These are phyloP conservation scores for Colletotrichum orbiculare DNA, from an alignment of 2,329 filamentous ascomycete genomes.

Conservation along the genomic window DNA sequence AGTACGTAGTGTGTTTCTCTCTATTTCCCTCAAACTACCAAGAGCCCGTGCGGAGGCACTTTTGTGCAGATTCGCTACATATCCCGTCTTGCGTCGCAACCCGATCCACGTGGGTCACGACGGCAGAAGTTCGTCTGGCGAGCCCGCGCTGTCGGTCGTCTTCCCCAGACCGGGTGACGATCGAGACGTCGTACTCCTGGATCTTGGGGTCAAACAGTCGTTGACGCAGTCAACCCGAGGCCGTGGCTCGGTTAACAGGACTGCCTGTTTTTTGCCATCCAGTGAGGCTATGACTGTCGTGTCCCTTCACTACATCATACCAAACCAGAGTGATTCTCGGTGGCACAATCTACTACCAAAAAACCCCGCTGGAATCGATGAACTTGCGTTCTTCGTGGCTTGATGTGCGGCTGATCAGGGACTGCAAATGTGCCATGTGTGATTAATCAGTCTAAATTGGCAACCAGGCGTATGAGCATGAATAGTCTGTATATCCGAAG, in stretches of 20 bases:
- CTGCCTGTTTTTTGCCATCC: not conserved
- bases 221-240: constrained; percentile 16
- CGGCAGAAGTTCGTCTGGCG: constrained; percentile 3
- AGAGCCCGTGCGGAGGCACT: not conserved
- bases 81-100: not conserved
- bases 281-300: not conserved
- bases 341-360: too few species aligned
- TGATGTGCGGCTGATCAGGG: too few species aligned
- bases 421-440: too few species aligned
- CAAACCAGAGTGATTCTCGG: too few species aligned
- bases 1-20: not conserved
- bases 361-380: too few species aligned
- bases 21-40: not conserved
- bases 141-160: constrained; percentile 13
- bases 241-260: constrained; percentile 14
- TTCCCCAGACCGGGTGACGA: not conserved
- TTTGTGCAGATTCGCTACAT: constrained; percentile 12
- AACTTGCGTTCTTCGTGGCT: too few species aligned
- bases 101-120: constrained; percentile 11
- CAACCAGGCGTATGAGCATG: too few species aligned
- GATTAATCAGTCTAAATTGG: too few species aligned
- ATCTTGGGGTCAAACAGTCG: constrained; percentile 2
- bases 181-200: not conserved
- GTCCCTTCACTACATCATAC: too few species aligned
- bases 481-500: too few species aligned